Base-by-base conservation (phyloP, 495 filamentous ascomycete genomes). In the Xeromyces bisporus region DNA sequence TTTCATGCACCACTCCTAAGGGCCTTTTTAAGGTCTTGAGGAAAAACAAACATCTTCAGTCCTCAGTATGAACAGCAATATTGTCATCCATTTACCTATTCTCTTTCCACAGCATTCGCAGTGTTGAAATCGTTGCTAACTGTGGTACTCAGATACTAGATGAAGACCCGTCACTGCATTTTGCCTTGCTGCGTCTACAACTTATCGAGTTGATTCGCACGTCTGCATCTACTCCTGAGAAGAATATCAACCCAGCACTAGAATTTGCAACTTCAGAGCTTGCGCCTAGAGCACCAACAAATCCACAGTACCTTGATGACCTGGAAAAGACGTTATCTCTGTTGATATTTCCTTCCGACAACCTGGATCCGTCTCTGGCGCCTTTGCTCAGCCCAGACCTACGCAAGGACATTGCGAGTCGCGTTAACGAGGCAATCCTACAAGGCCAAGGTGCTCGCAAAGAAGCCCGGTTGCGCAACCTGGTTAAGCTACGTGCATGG, bases 1-100 rank as follows among this genome's bases (percentile, higher is more conserved):
- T 85, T 84, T 91, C 89, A 94, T 96, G 86, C 91, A 99, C 87
- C 87, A 96, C 87, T 84, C 87, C 79, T 83, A 96, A 46, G 32
- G 47, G 32, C 65, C 65, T 73, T 73, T 72, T 62, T 56, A 70
- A 49, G 73, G 71, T 71, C 53, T 68, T 82, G 91, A 85, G 83
- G 85, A 93, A 67, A 82, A 78, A 75, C 67, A 82, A 76, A 75
- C 76, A 73, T 76, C 80, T 80, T 85, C 77, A 86, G 73, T 84
- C 75, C 71, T 83, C 72, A 83, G 71, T 80, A 92, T 93, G 87
- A 94, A 65, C 73, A 71, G 55, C 49, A 58, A 32, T 31, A 29
- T n/a, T n/a, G n/a, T n/a, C n/a, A n/a, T n/a, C n/a, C n/a, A n/a
- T n/a, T n/a, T n/a, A n/a, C n/a, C n/a, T n/a, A n/a, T n/a, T n/a